Conservation (phyloP, 2,329 filamentous ascomycete species). For the Scytalidium sp. region DNA sequence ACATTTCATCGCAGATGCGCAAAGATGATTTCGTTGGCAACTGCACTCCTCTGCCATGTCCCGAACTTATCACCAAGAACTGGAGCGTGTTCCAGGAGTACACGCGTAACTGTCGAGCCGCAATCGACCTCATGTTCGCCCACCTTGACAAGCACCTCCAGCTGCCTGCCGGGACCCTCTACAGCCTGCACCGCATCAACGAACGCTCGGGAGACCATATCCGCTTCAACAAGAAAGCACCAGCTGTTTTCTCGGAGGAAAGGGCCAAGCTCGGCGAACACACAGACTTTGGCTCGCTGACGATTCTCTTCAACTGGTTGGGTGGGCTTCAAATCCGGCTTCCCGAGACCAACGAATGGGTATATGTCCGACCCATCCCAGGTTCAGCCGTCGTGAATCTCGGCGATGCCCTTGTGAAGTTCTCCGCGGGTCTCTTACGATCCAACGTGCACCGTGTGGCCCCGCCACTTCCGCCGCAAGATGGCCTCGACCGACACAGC, state of each 20-base stretch:
- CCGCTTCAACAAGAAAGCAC: constrained; percentile 21
- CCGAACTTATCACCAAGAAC: constrained; percentile 8
- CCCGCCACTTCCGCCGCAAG: constrained; percentile 25
- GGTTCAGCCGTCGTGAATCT: constrained; percentile 35
- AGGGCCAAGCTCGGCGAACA: constrained; percentile 26
- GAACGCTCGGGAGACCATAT: constrained; percentile 21
- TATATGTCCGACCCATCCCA: constrained; percentile 31
- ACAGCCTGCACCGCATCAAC: constrained; percentile 12
- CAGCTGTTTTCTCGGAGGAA: constrained; percentile 19
- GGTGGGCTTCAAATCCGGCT: constrained; percentile 35
- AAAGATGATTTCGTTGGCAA: constrained; percentile 23
- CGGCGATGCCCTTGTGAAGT: constrained; percentile 34
- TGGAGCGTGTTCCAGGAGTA: background rate
- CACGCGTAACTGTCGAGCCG: background rate
- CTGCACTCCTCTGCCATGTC: background rate
- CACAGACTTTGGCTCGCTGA: constrained; percentile 37
- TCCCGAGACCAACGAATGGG: constrained; percentile 25
- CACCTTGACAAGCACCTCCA: constrained; percentile 21
- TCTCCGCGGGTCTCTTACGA: constrained; percentile 28
- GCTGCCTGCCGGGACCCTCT: constrained; percentile 17
- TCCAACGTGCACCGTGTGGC: constrained; percentile 32
- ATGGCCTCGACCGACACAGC: constrained; percentile 38
- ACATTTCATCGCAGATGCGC: constrained; percentile 11
- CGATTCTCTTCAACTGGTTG: constrained; percentile 35
- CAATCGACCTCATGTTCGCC: constrained; percentile 14